These are phyloP conservation scores for Clitopilus hobsonii DNA, from an alignment of 768 basidiomycete species.

Conservation along the genomic window DNA sequence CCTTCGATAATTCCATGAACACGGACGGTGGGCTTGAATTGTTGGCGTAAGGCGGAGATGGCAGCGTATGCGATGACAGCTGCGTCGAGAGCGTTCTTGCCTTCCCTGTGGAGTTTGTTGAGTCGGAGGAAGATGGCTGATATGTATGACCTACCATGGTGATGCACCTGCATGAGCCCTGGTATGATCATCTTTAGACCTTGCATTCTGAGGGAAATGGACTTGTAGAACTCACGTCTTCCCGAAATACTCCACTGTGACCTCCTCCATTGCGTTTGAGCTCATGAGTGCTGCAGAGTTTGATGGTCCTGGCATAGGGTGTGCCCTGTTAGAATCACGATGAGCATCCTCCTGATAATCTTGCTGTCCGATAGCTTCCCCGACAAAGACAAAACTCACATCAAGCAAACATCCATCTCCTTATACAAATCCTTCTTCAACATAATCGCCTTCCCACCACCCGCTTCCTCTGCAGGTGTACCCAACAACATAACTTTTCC, in stretches of 20 bases:
- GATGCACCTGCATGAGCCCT: slow-evolving; percentile 79
- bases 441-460: slow-evolving; percentile 73
- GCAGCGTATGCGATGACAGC: slow-evolving; percentile 80
- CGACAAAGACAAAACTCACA: slow-evolving; percentile 34
- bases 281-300: slow-evolving; percentile 47
- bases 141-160: slow-evolving; percentile 51
- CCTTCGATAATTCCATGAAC: slow-evolving; percentile 76
- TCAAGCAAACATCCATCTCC: slow-evolving; percentile 78
- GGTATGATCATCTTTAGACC: slow-evolving; percentile 2
- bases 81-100: slow-evolving; percentile 82
- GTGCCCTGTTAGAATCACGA: slow-evolving; percentile 48
- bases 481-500: slow-evolving; percentile 74
- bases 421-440: slow-evolving; percentile 73
- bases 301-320: slow-evolving; percentile 55
- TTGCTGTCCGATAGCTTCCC: neutral
- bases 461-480: slow-evolving; percentile 79
- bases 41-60: slow-evolving; percentile 79
- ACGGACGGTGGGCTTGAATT: slow-evolving; percentile 78
- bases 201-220: neutral
- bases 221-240: slow-evolving; percentile 43
- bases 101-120: slow-evolving; percentile 73
- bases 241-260: slow-evolving; percentile 71
- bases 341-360: neutral
- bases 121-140: slow-evolving; percentile 4
- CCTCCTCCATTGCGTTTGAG: slow-evolving; percentile 58